Conservation (phyloP, 495 filamentous ascomycete species). For the Aspergillus wentii region DNA sequence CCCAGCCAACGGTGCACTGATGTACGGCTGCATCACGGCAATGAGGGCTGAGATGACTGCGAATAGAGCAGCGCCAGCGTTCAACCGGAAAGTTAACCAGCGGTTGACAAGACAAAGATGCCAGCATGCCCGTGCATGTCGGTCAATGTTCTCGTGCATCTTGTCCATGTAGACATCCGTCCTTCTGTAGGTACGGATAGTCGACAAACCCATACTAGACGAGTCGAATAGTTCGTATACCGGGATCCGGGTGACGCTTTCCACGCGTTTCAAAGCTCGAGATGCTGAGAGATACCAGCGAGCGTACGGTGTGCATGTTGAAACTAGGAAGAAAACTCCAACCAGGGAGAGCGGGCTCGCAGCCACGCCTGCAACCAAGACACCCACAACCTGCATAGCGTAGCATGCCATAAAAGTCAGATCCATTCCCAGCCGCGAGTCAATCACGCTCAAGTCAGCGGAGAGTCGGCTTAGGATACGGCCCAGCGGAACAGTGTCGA, state of each 20-base stretch:
- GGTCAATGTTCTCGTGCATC: conserved; percentile 59
- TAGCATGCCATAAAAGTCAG: conserved; percentile 16
- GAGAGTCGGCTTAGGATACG: conserved; percentile 74
- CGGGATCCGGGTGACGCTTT: conserved; percentile 62
- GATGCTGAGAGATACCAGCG: conserved; percentile 74
- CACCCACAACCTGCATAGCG: conserved; percentile 49
- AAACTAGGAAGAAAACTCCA: conserved; percentile 65
- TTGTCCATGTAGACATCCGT: conserved; percentile 51
- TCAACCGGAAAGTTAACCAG: conserved; percentile 65
- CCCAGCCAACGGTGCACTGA: conserved; percentile 59
- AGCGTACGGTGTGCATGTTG: conserved; percentile 65
- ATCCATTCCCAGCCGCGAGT: conserved; percentile 20
- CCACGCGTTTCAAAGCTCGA: conserved; percentile 66
- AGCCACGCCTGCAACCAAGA: conserved; percentile 70
- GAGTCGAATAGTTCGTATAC: conserved; percentile 69
- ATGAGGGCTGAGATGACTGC: conserved; percentile 52
- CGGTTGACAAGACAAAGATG: conserved; percentile 65
- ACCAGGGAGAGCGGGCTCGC: conserved; percentile 77
- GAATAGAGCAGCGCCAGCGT: conserved; percentile 56
- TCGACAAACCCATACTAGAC: conserved; percentile 58
- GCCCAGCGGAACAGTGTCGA: conserved; percentile 74
- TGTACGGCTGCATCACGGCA: conserved; percentile 36
- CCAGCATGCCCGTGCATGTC: conserved; percentile 51
- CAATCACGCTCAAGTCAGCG: conserved; percentile 65
- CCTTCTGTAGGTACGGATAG: conserved; percentile 66